These are phyloP conservation scores for Trichosporon sp. DNA, from an alignment of 1,284 basidiomycete species.

Conservation along the genomic window DNA sequence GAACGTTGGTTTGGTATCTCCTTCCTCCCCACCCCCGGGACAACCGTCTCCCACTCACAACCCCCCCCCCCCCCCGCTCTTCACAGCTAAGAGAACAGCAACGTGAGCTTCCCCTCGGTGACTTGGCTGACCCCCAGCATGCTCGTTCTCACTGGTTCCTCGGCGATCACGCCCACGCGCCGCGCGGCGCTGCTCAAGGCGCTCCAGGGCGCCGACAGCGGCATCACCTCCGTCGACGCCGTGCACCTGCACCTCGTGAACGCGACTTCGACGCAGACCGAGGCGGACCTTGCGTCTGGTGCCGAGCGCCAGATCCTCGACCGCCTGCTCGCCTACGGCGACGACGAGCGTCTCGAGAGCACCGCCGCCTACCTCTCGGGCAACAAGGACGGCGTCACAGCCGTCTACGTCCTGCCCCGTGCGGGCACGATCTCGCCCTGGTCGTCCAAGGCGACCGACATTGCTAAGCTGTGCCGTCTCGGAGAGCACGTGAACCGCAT, in stretches of 20 bases:
- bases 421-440: slow-evolving; percentile 83
- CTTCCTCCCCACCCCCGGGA: slow-evolving; percentile 9
- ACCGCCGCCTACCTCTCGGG: slow-evolving; percentile 47
- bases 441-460: slow-evolving; percentile 98
- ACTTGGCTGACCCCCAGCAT: slow-evolving; percentile 37
- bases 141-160: slow-evolving; percentile 67
- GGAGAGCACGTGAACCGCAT: slow-evolving; percentile 71
- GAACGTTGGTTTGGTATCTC: slow-evolving; percentile 17
- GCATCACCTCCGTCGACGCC: slow-evolving; percentile 73
- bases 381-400: slow-evolving; percentile 49
- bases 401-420: slow-evolving; percentile 76
- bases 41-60: slow-evolving; percentile 20
- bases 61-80: slow-evolving; percentile 3
- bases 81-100: slow-evolving; percentile 8
- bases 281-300: slow-evolving; percentile 62
- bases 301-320: slow-evolving; percentile 65
- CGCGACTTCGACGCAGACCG: slow-evolving; percentile 60
- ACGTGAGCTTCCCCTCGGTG: neutral
- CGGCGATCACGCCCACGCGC: slow-evolving; percentile 69
- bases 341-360: slow-evolving; percentile 60
- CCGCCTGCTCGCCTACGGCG: slow-evolving; percentile 83
- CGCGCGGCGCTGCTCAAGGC: slow-evolving; percentile 68
- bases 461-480: slow-evolving; percentile 83
- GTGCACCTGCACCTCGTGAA: slow-evolving; percentile 86
- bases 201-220: slow-evolving; percentile 64